Base-by-base conservation (phyloP, 345 rosid genomes). In the Gossypium mustelinum region DNA sequence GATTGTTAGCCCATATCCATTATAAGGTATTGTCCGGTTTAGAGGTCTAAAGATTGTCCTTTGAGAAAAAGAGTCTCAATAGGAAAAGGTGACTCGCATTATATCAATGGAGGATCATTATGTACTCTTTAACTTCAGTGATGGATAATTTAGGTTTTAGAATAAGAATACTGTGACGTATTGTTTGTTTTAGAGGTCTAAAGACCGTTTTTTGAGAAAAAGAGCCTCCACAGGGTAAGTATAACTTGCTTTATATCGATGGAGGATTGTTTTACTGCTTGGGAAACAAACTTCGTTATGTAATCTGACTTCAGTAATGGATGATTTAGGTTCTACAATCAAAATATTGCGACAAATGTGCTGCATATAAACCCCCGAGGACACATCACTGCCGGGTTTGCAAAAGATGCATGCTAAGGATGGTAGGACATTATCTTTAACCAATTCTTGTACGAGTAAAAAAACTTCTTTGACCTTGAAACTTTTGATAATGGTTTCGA, bases 371-470 rank as follows among this genome's bases (percentile, higher is more conserved):
- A 78, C 98, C 98, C 71, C 92, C 84, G 0, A 86, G 98, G 77
- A 85, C 97, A 79, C 98, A 94, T 79, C 98, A 94, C 72, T 91
- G 98, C 73, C 94, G 94, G 74, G 84, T 90, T 79, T 94, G 98
- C 81, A 88, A 87, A 88, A 88, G 93, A 86, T 92, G 98, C 62
- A 89, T 89, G 47, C 79, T 94, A 83, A 89, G 87, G 83, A 94
- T 94, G 98, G 98, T 94, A 84, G 68, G 92, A 79, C 44, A 51
- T 27, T 3, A 54, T 29, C 69, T 50, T 74, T 76, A 75, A 34
- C 20, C 51, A 3, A 56, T 50, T 39, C 59, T 52, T 18, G 29
- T 57, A 18, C 22, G 61, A 25, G 59, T 43, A 41, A 9, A 63
- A 1, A 7, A n/a, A 27, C 39, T 59, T 24, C n/a, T 68, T 65